Evolutionary conservation across 1,284 basidiomycete genomes (phyloP).

Genomic region (Puccinia hordei): DNA sequence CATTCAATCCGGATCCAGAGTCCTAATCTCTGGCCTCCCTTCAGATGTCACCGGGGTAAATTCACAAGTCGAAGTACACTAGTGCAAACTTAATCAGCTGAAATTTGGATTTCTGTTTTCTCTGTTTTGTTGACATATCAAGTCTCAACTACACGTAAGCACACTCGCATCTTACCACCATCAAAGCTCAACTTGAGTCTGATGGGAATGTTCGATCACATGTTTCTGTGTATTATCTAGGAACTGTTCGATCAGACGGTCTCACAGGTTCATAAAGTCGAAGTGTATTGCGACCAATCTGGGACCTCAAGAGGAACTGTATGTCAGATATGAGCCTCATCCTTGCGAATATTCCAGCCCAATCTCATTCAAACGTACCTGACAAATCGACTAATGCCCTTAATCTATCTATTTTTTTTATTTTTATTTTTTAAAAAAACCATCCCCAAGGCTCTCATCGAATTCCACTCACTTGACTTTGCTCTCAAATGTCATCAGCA

Average conservation of each 20-base stretch:
- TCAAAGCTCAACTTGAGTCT: too few relatives aligned
- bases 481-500: background rate
- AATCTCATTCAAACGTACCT: too few relatives aligned
- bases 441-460: background rate
- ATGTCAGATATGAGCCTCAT: background rate
- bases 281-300: conserved; percentile 7
- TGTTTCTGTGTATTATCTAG: background rate
- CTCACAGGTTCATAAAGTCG: background rate
- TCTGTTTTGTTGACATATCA: background rate
- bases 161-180: background rate
- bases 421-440: too few relatives aligned
- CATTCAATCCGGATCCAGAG: background rate
- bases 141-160: conserved; percentile 11
- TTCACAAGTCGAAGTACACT: too few relatives aligned
- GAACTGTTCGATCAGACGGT: conserved; percentile 5
- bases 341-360: too few relatives aligned
- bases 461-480: background rate
- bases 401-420: too few relatives aligned
- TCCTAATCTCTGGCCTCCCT: background rate
- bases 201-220: too few relatives aligned
- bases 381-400: too few relatives aligned
- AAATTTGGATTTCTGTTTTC: background rate
- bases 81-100: background rate
- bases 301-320: background rate
- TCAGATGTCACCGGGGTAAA: conserved; percentile 5